Percentiles rank a stretch among this genome's conserved stretches.
Conservation (phyloP, 2,329 filamentous ascomycete species). For the Bipolaris bicolor region DNA sequence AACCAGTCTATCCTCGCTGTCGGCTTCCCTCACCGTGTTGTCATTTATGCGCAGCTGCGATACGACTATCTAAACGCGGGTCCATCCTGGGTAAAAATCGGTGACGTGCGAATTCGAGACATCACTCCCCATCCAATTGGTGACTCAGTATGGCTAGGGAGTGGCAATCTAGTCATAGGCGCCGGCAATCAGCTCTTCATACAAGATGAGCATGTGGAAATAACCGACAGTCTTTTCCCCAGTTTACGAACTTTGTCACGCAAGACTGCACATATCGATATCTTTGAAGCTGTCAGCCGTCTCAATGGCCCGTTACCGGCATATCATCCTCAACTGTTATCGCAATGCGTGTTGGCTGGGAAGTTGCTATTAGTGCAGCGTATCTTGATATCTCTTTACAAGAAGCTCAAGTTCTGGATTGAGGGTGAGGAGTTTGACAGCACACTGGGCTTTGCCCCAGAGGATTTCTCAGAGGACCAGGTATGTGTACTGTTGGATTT, state of each 20-base stretch:
- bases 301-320: conserved; percentile 87
- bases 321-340: conserved; percentile 90
- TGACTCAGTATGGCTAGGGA: conserved; percentile 88
- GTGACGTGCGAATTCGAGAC: conserved; percentile 80
- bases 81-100: conserved; percentile 86
- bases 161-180: conserved; percentile 84
- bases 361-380: conserved; percentile 74
- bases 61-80: conserved; percentile 90
- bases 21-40: conserved; percentile 85
- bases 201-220: conserved; percentile 75
- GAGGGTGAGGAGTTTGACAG: conserved; percentile 82
- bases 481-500: conserved; percentile 38
- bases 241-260: conserved; percentile 59
- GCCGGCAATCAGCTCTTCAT: conserved; percentile 91
- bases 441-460: conserved; percentile 67
- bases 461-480: conserved; percentile 56
- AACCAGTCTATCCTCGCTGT: conserved; percentile 87
- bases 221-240: conserved; percentile 65
- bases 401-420: conserved; percentile 80
- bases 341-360: conserved; percentile 83
- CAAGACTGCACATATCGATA: conserved; percentile 63
- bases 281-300: conserved; percentile 81
- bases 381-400: conserved; percentile 74
- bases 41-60: conserved; percentile 83
- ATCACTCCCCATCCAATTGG: conserved; percentile 89